A percentile compares a stretch with the other conserved stretches of the same genome.
Conservation (phyloP, 106 monocot species). For the Narthecium ossifragum region DNA sequence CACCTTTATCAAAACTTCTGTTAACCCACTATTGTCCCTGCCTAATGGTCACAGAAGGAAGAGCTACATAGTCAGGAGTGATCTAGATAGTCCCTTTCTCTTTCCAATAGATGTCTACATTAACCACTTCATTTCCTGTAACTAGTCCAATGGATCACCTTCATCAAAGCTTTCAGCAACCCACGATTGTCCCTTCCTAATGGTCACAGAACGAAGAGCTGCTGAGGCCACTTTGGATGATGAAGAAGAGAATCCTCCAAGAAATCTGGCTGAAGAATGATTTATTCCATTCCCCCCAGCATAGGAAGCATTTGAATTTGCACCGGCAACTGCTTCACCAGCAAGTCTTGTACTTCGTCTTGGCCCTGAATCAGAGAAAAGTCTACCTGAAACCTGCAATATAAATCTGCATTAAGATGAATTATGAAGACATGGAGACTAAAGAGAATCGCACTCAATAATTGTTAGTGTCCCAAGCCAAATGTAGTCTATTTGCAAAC, state of each 20-base stretch:
- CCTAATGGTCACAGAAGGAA: constrained; percentile 50
- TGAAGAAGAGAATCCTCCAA: constrained; percentile 56
- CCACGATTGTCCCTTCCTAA: constrained; percentile 61
- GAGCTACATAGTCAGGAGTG: too few relatives aligned
- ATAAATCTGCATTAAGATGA: too few relatives aligned
- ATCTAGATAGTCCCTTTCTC: too few relatives aligned
- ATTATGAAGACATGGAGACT: too few relatives aligned
- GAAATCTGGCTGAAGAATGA: constrained; percentile 61
- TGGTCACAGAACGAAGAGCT: constrained; percentile 44
- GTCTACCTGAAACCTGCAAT: constrained; percentile 80
- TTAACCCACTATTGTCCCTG: constrained; percentile 54
- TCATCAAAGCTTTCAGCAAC: constrained; percentile 73
- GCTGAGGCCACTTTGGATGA: constrained; percentile 48
- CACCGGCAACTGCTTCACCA: constrained; percentile 38
- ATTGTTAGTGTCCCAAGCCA: too few relatives aligned
- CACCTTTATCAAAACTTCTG: constrained; percentile 88
- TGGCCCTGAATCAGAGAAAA: constrained; percentile 72
- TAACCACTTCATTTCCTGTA: too few relatives aligned
- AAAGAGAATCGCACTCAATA: too few relatives aligned
- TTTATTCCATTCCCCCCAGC: constrained; percentile 59
- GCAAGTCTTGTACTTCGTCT: constrained; percentile 83
- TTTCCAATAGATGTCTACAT: too few relatives aligned
- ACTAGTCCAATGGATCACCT: constrained; percentile 38
- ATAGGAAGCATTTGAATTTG: constrained; percentile 49
- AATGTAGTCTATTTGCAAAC: too few relatives aligned